Base-by-base conservation (phyloP, 2,329 filamentous ascomycete genomes). In the Aspergillus ochraceus region DNA sequence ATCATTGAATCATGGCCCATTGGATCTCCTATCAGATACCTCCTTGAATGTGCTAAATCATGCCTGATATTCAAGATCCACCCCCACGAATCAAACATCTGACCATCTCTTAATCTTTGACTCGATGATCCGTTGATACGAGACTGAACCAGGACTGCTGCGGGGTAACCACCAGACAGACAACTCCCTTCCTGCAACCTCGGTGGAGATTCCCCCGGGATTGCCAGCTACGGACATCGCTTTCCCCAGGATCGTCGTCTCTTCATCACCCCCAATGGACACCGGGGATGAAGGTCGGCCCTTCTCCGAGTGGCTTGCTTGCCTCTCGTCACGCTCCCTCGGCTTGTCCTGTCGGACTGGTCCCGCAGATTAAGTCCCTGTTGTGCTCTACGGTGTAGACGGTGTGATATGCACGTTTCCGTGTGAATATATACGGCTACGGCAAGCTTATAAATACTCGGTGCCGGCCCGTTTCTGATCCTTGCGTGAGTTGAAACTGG, bases 231-330 rank as follows among this genome's bases (percentile, higher is more conserved):
- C 19, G 20, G 54, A 46, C 30, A 22, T 30, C 9, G n/a, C 17
- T 45, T 55, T n/a, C 42, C 53, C 53, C 53, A 39, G 14, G 53
- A 49, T 55, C 29, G 45, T 36, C 42, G 14, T 55, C 11, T 46
- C n/a, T 32, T 29, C 19, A 46, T 19, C 4, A 46, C 3, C 42
- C n/a, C n/a, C 17, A 46, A 46, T 46, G 42, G 42, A 4, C 42
- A 60, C 58, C 49, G 32, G 52, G 57, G 29, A 49, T 58, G 36
- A 47, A 24, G 49, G 46, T 73, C 70, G 70, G 71, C 53, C 56
- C 47, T 68, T 55, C 67, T 71, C 70, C 71, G 70, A 72, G 58
- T 59, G 52, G 47, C 24, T 49, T 46, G 46, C 19, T 60, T 42
- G 46, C 19, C 58, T 53, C 19, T 49, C 64, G 17, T 46, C 39